Evolutionary conservation across 2,329 filamentous ascomycete species (phyloP).

Genomic region (Cyphellophora europaea): DNA sequence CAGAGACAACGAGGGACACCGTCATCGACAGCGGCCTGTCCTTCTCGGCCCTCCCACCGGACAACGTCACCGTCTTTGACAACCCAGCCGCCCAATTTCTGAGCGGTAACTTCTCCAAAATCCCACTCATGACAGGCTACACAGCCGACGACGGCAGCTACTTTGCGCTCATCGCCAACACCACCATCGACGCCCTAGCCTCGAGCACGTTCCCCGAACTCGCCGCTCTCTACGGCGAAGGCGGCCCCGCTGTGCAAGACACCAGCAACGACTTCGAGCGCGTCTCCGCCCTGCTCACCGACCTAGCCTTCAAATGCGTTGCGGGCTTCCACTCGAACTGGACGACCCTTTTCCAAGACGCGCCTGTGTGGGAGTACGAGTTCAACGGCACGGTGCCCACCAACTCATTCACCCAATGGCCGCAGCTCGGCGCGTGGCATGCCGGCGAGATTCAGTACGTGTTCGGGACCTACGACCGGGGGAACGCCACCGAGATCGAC

Average conservation of each 20-base stretch:
- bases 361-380: conserved; percentile 26
- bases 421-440: conserved; percentile 24
- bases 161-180: conserved; percentile 20
- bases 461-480: conserved; percentile 23
- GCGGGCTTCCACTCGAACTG: conserved; percentile 10
- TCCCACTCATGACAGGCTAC: conserved; percentile 26
- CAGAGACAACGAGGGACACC: conserved; percentile 20
- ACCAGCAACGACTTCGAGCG: no score
- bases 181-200: conserved; percentile 12
- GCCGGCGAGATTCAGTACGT: conserved; percentile 25
- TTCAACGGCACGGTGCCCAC: conserved; percentile 28
- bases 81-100: conserved; percentile 20
- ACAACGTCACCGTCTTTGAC: conserved; percentile 24
- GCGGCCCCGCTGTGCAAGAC: no score
- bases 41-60: conserved; percentile 22
- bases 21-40: conserved; percentile 21
- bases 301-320: conserved; percentile 3
- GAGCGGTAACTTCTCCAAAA: conserved; percentile 22
- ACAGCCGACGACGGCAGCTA: conserved; percentile 28
- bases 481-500: conserved; percentile 22
- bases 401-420: conserved; percentile 10
- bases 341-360: conserved; percentile 1
- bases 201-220: no score
- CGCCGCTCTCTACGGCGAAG: no score
- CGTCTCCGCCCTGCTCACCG: no score